Percentiles rank a stretch among this genome's conserved stretches.
These are phyloP conservation scores for Solanum hybrid DNA, from an alignment of 305 asterid species.

Conservation along the genomic window DNA sequence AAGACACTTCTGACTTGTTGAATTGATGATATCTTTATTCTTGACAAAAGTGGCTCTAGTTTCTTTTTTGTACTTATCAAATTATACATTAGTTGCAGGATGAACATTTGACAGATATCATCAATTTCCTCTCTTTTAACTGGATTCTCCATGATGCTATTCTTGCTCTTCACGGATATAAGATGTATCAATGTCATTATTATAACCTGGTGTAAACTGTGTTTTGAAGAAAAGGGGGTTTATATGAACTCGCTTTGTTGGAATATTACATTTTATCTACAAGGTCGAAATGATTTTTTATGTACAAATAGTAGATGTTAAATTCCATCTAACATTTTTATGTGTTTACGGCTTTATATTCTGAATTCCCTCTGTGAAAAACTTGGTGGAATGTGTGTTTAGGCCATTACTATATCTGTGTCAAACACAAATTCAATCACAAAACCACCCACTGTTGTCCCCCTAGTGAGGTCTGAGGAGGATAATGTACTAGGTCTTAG, in stretches of 20 bases:
- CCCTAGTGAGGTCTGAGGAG: neutral
- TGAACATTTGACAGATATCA: neutral
- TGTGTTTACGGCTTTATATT: neutral
- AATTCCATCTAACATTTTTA: no score
- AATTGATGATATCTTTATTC: neutral
- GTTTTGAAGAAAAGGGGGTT: neutral
- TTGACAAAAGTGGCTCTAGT: neutral
- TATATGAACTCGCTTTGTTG: neutral
- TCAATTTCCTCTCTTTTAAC: neutral
- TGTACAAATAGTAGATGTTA: no score
- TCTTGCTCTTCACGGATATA: neutral
- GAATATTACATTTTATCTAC: no score
- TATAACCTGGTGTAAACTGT: neutral
- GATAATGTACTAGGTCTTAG: no score
- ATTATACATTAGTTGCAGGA: neutral
- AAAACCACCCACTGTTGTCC: neutral
- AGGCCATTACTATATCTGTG: neutral
- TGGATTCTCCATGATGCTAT: neutral
- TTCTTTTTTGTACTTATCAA: neutral
- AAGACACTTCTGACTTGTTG: neutral
- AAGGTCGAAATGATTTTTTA: no score
- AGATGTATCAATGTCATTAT: neutral
- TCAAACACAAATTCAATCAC: neutral
- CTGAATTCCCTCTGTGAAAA: neutral
- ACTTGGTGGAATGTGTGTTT: neutral